Evolutionary conservation across 2,329 filamentous ascomycete species (phyloP), one percentile per base, ranked within the genome.

Genomic region (Colletotrichum sp.): DNA sequence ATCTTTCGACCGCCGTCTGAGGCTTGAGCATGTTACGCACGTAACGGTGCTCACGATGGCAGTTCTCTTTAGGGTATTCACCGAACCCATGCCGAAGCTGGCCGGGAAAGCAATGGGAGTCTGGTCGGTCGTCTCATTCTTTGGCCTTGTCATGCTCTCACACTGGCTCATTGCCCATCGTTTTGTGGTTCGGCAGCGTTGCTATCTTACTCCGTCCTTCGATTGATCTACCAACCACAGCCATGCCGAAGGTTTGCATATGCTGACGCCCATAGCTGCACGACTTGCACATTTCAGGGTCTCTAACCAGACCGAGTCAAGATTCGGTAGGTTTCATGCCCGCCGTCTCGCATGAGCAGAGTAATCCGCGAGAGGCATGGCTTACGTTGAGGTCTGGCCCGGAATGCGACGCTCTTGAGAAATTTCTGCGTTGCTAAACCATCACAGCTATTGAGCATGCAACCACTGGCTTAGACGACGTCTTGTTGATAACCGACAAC

Each of bases 21-120:
- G n/a, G 34, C 59, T 36, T 21, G 16, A n/a, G 57, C 24, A 30
- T 26, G 24, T 67, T 72, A 66, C 73, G 73, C 69, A 67, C 69
- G 69, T 72, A 76, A 26, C 26, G 44, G 36, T 13, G 24, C 32
- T 39, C 30, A 39, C 49, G 39, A 65, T 26, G 49, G 21, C 28
- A 69, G 36, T 30, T 34, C 63, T 64, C 57, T 44, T 44, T 15
- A 63, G 15, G 39, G 39, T 32, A 32, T 57, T 44, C 59, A 71
- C 59, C n/a, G 59, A 59, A 72, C 39, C 64, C 64, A 69, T 62
- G 57, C 73, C 55, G 73, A 69, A 18, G 64, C 32, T 59, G 70
- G 57, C 69, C 64, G 69, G 70, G 21, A 16, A 18, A 57, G 32
- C 21, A 7, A 26, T 68, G 32, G n/a, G 30, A 39, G 24, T 15